Base-by-base conservation (phyloP, 805 yeast genomes). In the Candida railenensis region DNA sequence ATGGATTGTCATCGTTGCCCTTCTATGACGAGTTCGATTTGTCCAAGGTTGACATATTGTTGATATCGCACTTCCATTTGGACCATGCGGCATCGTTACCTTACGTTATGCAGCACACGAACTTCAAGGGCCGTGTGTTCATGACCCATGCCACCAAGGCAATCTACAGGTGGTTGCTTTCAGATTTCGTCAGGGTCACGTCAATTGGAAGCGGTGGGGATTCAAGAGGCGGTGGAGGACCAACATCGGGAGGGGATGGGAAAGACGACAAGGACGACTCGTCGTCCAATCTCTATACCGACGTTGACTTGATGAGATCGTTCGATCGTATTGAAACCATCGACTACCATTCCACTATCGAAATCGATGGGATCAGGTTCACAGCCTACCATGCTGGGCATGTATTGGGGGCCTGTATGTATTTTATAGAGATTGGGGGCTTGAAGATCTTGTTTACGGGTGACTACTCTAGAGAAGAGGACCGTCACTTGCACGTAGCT, bases 351-450 rank as follows among this genome's bases (percentile, higher is more conserved):
- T 89, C 97, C 3, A 94, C 99, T 0, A 80, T 89, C 53, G 98
- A 94, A 56, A 87, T 91, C 32, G 95, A 88, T 48, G 99, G 99
- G 44, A 85, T 94, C 47, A 77, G 94, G 59, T 92, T 94, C 71
- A 94, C 99, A 1, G 99, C 99, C 1, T 94, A 86, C 65, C 99
- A 92, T 69, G 99, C 99, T 5, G 99, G 99, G n/a, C 99, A 94
- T 75, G 99, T 94, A 11, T 73, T 94, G 38, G 99, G 99, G 46
- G 98, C 99, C 9, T 97, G 98, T 11, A 94, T 94, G 98, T 94
- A 85, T 65, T 83, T 94, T 53, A 81, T 94, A 42, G 99, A 94
- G 65, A 86, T 94, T 57, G 97, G 96, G 16, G 97, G 97, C 0
- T 70, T 92, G 48, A 87, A 89, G 54, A 76, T 89, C 0, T 65